A percentile compares a stretch with the other conserved stretches of the same genome.
Conservation (phyloP, 73 alveolate genomes). For the Stentor roeselii region DNA sequence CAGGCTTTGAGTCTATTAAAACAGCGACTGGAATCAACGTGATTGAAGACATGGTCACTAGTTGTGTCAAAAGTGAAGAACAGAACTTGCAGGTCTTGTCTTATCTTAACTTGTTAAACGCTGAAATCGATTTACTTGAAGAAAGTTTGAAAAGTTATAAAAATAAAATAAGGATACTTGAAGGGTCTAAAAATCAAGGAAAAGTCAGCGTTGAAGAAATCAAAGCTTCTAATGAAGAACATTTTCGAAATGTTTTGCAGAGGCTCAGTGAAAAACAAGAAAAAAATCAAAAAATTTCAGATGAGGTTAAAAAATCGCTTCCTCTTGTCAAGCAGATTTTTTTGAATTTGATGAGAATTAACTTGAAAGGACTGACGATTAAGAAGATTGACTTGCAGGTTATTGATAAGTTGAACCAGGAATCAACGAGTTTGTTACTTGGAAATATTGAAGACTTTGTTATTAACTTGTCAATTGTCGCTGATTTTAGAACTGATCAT, state of each 20-base stretch:
- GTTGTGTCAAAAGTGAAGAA: conserved; percentile 72
- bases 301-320: not conserved
- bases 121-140: conserved; percentile 62
- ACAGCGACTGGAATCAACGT: conserved; percentile 66
- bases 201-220: not conserved
- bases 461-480: not conserved
- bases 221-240: not conserved
- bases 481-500: no score
- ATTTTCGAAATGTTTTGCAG: not conserved
- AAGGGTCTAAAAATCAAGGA: not conserved
- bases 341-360: not conserved
- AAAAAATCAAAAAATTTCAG: not conserved
- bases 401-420: not conserved
- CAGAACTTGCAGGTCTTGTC: conserved; percentile 56
- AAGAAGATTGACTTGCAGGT: not conserved
- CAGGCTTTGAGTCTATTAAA: conserved; percentile 58
- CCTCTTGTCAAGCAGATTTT: not conserved
- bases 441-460: not conserved
- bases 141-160: conserved; percentile 24
- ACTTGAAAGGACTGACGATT: not conserved
- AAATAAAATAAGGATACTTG: not conserved
- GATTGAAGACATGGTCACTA: conserved; percentile 65
- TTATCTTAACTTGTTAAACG: conserved; percentile 61
- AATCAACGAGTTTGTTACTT: not conserved
- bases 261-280: not conserved